Percentiles rank a stretch among this genome's conserved stretches.
Conservation (phyloP, 2,329 filamentous ascomycete genomes). For the Microdochium nivale region DNA sequence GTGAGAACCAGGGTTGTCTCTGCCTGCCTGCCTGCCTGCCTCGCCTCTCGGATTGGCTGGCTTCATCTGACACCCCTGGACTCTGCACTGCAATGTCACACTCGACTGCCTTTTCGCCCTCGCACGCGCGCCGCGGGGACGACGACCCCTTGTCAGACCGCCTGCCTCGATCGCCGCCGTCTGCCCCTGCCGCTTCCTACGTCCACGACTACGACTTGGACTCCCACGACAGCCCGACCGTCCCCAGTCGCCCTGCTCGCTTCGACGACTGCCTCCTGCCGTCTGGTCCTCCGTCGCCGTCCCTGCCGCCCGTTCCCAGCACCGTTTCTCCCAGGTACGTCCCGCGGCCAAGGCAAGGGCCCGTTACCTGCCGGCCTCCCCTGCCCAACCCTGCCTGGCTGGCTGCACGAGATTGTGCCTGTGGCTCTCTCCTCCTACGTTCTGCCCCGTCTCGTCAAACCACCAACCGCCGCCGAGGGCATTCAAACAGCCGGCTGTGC, state of each 20-base stretch:
- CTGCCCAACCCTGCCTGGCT: neutral
- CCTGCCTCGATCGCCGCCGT: neutral
- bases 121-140: neutral
- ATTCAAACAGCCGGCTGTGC: too few relatives aligned
- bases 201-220: neutral
- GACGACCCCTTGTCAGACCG: neutral
- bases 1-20: neutral
- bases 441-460: neutral
- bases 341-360: neutral
- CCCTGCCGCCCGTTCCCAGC: neutral
- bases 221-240: neutral
- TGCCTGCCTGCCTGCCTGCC: neutral
- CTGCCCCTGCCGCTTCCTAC: neutral
- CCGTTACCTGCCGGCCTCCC: neutral
- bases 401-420: neutral
- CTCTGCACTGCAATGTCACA: neutral
- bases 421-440: neutral
- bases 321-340: neutral
- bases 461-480: neutral
- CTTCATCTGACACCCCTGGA: constrained; percentile 1
- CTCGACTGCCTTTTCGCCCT: neutral
- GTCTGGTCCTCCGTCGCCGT: neutral
- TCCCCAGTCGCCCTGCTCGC: neutral
- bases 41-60: neutral
- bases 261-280: neutral